These are phyloP conservation scores for Aspergillus floridensis DNA, from an alignment of 2,329 filamentous ascomycete species.

Conservation along the genomic window DNA sequence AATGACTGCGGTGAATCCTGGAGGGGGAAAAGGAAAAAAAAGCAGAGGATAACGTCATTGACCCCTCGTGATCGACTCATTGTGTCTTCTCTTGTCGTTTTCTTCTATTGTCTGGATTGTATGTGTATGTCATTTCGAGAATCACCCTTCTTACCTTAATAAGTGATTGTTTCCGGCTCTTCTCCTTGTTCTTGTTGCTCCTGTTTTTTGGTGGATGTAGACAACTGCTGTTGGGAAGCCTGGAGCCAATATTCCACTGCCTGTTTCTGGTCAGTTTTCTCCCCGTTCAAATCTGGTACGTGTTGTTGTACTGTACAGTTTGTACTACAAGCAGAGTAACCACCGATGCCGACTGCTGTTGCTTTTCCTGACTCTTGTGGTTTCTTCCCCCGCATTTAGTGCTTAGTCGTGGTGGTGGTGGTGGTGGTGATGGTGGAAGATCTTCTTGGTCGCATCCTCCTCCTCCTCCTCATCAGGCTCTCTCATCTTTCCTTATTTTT, in stretches of 20 bases:
- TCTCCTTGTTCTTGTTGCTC: too few relatives aligned
- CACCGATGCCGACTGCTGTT: too few relatives aligned
- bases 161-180: neutral
- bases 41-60: constrained; percentile 13
- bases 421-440: too few relatives aligned
- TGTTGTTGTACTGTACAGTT: too few relatives aligned
- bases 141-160: neutral
- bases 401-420: too few relatives aligned
- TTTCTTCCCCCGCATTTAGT: neutral
- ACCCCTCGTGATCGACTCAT: constrained; percentile 11
- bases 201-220: too few relatives aligned
- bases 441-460: too few relatives aligned
- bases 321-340: too few relatives aligned
- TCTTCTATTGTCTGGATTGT: neutral
- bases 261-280: neutral
- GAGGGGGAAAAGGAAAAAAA: neutral
- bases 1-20: neutral
- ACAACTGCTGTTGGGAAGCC: too few relatives aligned
- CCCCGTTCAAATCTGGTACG: too few relatives aligned
- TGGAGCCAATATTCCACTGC: neutral
- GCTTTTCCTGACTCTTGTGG: neutral
- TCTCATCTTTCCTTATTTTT: neutral
- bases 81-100: neutral
- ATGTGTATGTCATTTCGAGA: neutral
- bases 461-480: too few relatives aligned